phyloP scores from a whole-genome alignment of 2,329 filamentous ascomycete species.

The Zasmidium cellare region DNA sequence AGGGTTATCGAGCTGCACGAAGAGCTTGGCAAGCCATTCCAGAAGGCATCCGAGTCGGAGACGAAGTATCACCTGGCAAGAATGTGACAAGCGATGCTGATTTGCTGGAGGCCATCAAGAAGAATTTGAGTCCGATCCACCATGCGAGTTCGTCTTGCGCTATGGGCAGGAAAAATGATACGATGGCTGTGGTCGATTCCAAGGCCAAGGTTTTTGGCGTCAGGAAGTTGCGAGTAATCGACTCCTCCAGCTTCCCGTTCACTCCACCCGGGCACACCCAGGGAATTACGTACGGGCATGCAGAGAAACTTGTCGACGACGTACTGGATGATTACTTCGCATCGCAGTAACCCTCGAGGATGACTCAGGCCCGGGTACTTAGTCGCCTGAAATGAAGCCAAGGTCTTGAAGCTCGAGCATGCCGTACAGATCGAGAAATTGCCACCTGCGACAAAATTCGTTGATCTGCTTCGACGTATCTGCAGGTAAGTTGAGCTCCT shows the following conservation, averaged over 20 bases:
- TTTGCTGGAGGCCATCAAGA: slow-evolving; percentile 39
- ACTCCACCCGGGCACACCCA: slow-evolving; percentile 40
- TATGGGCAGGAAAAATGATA: slow-evolving; percentile 33
- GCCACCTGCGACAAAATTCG: too few relatives aligned
- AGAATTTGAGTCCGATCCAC: slow-evolving; percentile 15
- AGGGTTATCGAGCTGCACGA: slow-evolving; percentile 34
- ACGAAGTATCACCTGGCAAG: slow-evolving; percentile 41
- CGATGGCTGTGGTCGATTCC: slow-evolving; percentile 39
- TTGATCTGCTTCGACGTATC: too few relatives aligned
- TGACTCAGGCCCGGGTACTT: too few relatives aligned
- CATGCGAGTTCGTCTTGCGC: slow-evolving; percentile 17
- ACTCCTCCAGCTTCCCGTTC: slow-evolving; percentile 35
- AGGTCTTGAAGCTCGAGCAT: too few relatives aligned
- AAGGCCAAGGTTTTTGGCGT: slow-evolving; percentile 40
- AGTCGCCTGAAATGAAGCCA: too few relatives aligned
- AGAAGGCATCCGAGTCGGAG: slow-evolving; percentile 32
- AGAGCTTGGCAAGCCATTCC: slow-evolving; percentile 27
- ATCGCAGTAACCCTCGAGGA: not conserved
- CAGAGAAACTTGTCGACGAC: slow-evolving; percentile 22
- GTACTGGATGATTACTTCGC: slow-evolving; percentile 10
- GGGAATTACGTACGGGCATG: slow-evolving; percentile 20
- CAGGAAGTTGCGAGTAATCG: slow-evolving; percentile 40
- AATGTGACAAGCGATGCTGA: slow-evolving; percentile 44
- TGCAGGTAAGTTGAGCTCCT: too few relatives aligned
- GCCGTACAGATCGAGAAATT: too few relatives aligned